phyloP scores from a whole-genome alignment of 192 early-diverging fungal species.

The Backusella australiensis region DNA sequence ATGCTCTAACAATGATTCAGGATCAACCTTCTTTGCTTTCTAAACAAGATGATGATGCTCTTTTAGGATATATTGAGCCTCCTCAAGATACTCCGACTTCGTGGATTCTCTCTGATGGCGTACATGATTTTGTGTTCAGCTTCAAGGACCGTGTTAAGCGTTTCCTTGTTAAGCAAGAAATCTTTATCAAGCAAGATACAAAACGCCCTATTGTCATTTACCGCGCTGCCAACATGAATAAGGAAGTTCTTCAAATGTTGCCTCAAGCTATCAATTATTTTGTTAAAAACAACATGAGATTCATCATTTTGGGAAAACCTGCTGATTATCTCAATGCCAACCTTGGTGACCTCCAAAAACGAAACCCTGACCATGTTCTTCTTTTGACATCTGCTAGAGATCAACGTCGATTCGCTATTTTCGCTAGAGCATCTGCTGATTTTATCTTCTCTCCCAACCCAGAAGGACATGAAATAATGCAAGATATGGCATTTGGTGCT shows the following conservation, averaged over 20 bases:
- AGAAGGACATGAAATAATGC: slow-evolving; percentile 29
- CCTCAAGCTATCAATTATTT: slow-evolving; percentile 23
- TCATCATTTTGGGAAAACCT: slow-evolving; percentile 27
- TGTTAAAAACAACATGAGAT: slow-evolving; percentile 36
- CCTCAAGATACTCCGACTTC: neutral
- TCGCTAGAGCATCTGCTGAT: slow-evolving; percentile 52
- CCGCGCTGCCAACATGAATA: slow-evolving; percentile 49
- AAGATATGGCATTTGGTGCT: slow-evolving; percentile 53
- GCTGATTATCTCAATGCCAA: slow-evolving; percentile 3
- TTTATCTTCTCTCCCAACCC: slow-evolving; percentile 45
- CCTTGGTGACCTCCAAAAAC: neutral
- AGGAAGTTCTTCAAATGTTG: slow-evolving; percentile 32
- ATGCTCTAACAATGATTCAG: slow-evolving; percentile 22
- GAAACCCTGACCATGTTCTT: slow-evolving; percentile 23
- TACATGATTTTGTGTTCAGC: slow-evolving; percentile 23
- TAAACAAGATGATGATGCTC: neutral
- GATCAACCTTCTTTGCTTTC: slow-evolving; percentile 9
- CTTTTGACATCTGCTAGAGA: slow-evolving; percentile 39
- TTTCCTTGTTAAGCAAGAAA: slow-evolving; percentile 38
- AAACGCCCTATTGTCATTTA: slow-evolving; percentile 46
- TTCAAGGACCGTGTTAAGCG: slow-evolving; percentile 48
- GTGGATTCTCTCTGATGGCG: slow-evolving; percentile 6
- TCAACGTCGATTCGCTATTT: slow-evolving; percentile 45
- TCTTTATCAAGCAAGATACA: slow-evolving; percentile 41
- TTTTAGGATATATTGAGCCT: neutral